A percentile compares a stretch with the other conserved stretches of the same genome.
Conservation (phyloP, 2,329 filamentous ascomycete genomes). For the Fusarium brevicatenulatum region DNA sequence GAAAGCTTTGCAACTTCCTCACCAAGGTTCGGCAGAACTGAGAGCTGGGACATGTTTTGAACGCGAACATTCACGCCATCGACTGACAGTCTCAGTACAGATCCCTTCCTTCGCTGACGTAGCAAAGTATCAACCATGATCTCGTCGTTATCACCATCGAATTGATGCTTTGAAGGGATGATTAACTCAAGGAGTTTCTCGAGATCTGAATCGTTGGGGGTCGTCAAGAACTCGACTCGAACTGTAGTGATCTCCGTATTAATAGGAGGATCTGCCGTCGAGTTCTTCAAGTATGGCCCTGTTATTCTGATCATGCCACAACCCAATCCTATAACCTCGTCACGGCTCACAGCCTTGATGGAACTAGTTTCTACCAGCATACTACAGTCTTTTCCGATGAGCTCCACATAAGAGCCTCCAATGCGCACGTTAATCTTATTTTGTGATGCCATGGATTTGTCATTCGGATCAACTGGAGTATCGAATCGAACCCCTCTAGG, state of each 20-base stretch:
- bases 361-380: constrained; percentile 80
- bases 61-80: constrained; percentile 72
- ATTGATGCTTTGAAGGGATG: constrained; percentile 90
- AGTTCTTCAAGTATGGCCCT: constrained; percentile 72
- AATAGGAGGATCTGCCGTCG: constrained; percentile 67
- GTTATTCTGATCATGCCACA: constrained; percentile 80
- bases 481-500: constrained; percentile 68
- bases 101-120: constrained; percentile 85
- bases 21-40: constrained; percentile 74
- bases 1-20: constrained; percentile 85
- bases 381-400: constrained; percentile 82
- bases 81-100: constrained; percentile 77
- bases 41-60: constrained; percentile 71
- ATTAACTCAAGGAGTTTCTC: constrained; percentile 85
- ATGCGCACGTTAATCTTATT: constrained; percentile 82
- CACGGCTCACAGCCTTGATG: constrained; percentile 81
- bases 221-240: constrained; percentile 75
- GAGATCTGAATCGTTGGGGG: constrained; percentile 82
- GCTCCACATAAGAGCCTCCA: constrained; percentile 77
- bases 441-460: constrained; percentile 57
- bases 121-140: constrained; percentile 94
- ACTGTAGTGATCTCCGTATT: constrained; percentile 72
- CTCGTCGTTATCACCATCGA: constrained; percentile 85
- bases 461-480: constrained; percentile 60
- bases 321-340: constrained; percentile 75